Evolutionary conservation across 257 asterid genomes (phyloP), one percentile per base, ranked within the genome.

Genomic region (Solanum sparsipilum): DNA sequence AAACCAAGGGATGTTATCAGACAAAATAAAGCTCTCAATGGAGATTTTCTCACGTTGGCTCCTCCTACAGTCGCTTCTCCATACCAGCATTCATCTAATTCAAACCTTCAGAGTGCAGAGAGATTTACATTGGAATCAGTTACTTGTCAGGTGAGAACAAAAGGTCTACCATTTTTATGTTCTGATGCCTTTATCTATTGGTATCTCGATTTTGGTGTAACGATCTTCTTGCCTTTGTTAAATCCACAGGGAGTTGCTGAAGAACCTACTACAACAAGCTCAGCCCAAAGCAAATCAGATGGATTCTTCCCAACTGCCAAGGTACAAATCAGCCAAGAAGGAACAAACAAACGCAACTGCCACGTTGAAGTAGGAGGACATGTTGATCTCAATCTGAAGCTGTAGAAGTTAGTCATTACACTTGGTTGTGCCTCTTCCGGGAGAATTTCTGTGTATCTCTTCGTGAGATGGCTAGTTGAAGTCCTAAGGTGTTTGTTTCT

Each of bases 41-140:
- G 94, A 87, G 95, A 93, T 78, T 95, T 96, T 85, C 95, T 95
- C 83, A 87, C 98, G 5, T 88, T 96, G 92, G 98, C 96, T 73
- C 99, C 98, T 92, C 98, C 98, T 1, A 60, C 88, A 2, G 72
- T 48, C 29, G 46, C 90, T 78, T 67, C 31, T 25, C 81, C 67
- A 9, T 86, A 86, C 23, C 88, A 87, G 65, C 31, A 88, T 46
- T 73, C 72, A 25, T 84, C 87, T 58, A 70, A 68, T 87, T 86
- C 90, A 56, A 91, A 87, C 5, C 87, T 29, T 63, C 88, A 84
- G 7, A 81, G 73, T 74, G 85, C 11, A 3, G 93, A 90, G 39
- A 85, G 89, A 72, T 84, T 87, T 16, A 90, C 84, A 65, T 79
- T 86, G 35, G 92, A 90, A 87, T 34, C 88, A 76, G 74, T 86